Base-by-base conservation (phyloP, 2,329 filamentous ascomycete genomes). In the Ophiostoma fasciatum region DNA sequence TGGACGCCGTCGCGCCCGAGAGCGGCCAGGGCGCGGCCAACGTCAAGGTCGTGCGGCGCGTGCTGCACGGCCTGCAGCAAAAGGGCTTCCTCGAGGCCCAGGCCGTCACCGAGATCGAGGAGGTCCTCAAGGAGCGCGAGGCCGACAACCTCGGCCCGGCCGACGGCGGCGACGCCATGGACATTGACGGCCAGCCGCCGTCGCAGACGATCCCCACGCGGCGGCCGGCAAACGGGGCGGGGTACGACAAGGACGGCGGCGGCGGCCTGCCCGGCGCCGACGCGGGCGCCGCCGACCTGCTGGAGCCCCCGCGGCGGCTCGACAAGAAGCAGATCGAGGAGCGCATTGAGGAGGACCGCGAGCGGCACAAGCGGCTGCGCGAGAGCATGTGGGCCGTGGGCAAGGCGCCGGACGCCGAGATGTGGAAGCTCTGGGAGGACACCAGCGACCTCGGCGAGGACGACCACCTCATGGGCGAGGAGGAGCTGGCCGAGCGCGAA, bases 311-410 rank as follows among this genome's bases (percentile, higher is more conserved):
- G 2, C 56, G 59, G 20, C 55, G 60, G 13, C 55, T 90, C 35
- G 83, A 94, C 50, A 90, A 88, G 58, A 71, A 80, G 38, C 82
- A 94, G 59, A 82, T 94, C 36, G 87, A 96, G 59, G 87, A 96
- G 61, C 69, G 90, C 28, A 94, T 98, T 44, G 92, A 98, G 49
- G 92, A 98, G 58, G 90, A 98, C 56, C 68, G 90, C 4, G 90
- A 98, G 56, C 66, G 90, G 29, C 92, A 98, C 57, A 98, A 98
- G 64, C 66, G 88, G 29, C 63, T 88, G 49, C 65, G 90, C 17
- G 90, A 98, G 60, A 85, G 78, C 48, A 92, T 94, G 43, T 98
- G 92, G 90, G 83, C 85, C 1, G 76, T 94, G 3, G 73, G 73
- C 21, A 66, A 70, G 8, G 68, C 72, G 8, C 65, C 71, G 19